Evolutionary conservation across 176 grass and related monocot genomes (phyloP).

Genomic region (Oryza nivara): DNA sequence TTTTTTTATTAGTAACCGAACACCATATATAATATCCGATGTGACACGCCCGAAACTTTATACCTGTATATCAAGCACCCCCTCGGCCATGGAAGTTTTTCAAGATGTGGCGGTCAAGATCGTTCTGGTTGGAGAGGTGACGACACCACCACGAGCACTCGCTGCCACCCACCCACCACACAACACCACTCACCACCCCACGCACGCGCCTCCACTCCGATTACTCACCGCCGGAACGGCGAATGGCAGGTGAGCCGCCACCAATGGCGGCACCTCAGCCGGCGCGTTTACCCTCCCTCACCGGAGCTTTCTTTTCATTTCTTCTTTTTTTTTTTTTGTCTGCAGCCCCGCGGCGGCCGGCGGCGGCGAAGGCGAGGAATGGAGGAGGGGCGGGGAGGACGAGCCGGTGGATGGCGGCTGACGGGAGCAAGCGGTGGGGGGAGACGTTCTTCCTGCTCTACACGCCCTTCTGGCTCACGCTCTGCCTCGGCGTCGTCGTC

Average conservation of each 20-base stretch:
- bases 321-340: background rate
- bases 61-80: too few relatives aligned
- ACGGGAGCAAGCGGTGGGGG: constrained; percentile 94
- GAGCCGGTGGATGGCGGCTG: constrained; percentile 63
- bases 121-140: too few relatives aligned
- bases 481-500: constrained; percentile 83
- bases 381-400: background rate
- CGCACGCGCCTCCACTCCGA: too few relatives aligned
- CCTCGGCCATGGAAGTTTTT: too few relatives aligned
- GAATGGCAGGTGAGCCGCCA: constrained; percentile 42
- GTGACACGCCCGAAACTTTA: too few relatives aligned
- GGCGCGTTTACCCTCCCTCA: constrained; percentile 1
- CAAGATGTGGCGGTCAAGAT: too few relatives aligned
- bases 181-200: too few relatives aligned
- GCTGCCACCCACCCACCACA: too few relatives aligned
- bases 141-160: too few relatives aligned
- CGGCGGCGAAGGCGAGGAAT: background rate
- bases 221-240: background rate
- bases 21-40: too few relatives aligned
- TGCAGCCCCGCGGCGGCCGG: constrained; percentile 31
- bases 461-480: constrained; percentile 93
- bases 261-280: background rate
- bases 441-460: constrained; percentile 92
- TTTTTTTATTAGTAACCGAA: too few relatives aligned
- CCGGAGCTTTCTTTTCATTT: background rate